A percentile compares a stretch with the other conserved stretches of the same genome.
Conservation (phyloP, 371 early-diverging fungal species). For the Pancytospora philotis region DNA sequence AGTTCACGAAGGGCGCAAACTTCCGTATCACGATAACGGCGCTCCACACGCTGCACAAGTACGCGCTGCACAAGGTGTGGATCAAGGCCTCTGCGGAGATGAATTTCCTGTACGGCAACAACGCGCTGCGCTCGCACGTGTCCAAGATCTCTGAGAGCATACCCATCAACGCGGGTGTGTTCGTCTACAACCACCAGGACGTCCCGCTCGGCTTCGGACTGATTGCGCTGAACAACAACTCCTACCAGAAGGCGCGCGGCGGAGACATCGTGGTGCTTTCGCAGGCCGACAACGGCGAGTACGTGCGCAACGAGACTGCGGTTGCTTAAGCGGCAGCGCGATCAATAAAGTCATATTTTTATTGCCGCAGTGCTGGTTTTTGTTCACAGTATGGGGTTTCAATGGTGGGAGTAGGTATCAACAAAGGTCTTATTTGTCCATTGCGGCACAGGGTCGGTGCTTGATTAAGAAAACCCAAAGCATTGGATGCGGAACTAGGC, state of each 20-base stretch:
- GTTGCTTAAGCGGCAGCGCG: constrained; percentile 26
- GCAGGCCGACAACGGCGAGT: constrained; percentile 96
- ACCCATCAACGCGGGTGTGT: constrained; percentile 87
- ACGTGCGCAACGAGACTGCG: constrained; percentile 61
- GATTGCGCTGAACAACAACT: constrained; percentile 76
- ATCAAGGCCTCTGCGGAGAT: constrained; percentile 95
- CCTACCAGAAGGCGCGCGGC: constrained; percentile 77
- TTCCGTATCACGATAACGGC: constrained; percentile 86
- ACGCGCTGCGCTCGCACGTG: constrained; percentile 89
- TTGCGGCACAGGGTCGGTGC: too few species aligned
- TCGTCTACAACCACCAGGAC: constrained; percentile 81
- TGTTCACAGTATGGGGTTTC: too few species aligned
- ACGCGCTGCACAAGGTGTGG: constrained; percentile 89
- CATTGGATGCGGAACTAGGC: too few species aligned
- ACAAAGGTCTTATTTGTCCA: too few species aligned
- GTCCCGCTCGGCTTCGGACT: constrained; percentile 93
- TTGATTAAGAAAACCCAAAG: too few species aligned
- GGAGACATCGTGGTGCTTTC: constrained; percentile 84
- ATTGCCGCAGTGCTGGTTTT: too few species aligned
- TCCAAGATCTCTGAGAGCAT: constrained; percentile 86
- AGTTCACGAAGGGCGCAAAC: constrained; percentile 88
- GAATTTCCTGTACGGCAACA: constrained; percentile 95
- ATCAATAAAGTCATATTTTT: too few species aligned
- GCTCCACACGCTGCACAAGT: constrained; percentile 77
- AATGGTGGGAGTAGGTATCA: too few species aligned